These are phyloP conservation scores for Rhodotorula diobovata DNA, from an alignment of 768 basidiomycete genomes.

Conservation along the genomic window DNA sequence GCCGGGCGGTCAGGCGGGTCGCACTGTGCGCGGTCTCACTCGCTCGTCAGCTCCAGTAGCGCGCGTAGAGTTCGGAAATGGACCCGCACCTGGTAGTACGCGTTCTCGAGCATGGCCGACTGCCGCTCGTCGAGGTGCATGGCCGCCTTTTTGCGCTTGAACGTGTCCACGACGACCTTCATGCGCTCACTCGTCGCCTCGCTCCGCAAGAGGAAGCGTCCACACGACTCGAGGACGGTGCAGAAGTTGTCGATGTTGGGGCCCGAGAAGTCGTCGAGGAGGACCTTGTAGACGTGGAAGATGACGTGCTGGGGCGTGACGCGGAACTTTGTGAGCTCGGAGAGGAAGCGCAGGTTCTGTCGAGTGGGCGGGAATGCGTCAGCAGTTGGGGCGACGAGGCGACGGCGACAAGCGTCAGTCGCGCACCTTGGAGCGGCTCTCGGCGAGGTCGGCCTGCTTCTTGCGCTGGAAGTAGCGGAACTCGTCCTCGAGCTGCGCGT, in stretches of 20 bases:
- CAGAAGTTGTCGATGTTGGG: slow-evolving; percentile 91
- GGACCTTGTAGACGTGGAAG: slow-evolving; percentile 93
- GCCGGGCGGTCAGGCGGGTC: slow-evolving; percentile 93
- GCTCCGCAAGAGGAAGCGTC: slow-evolving; percentile 78
- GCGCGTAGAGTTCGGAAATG: slow-evolving; percentile 53
- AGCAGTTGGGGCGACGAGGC: background rate
- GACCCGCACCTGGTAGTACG: slow-evolving; percentile 64
- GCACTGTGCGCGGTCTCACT: slow-evolving; percentile 58
- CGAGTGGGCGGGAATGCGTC: background rate
- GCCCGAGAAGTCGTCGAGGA: slow-evolving; percentile 88
- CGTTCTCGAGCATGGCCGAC: slow-evolving; percentile 84
- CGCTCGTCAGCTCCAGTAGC: slow-evolving; percentile 9
- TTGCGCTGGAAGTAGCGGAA: slow-evolving; percentile 92
- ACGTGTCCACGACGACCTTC: slow-evolving; percentile 64
- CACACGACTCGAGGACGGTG: slow-evolving; percentile 85
- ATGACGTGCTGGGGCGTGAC: slow-evolving; percentile 87
- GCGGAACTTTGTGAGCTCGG: slow-evolving; percentile 90
- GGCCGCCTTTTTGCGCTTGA: slow-evolving; percentile 88
- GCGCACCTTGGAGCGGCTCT: slow-evolving; percentile 72
- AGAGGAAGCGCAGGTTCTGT: slow-evolving; percentile 81
- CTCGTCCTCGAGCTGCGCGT: slow-evolving; percentile 70
- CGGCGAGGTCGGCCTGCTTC: slow-evolving; percentile 83
- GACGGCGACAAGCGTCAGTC: slow-evolving; percentile 1
- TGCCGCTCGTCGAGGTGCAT: slow-evolving; percentile 91
- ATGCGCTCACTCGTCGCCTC: slow-evolving; percentile 85